Percentiles rank a stretch among this genome's conserved stretches.
Conservation (phyloP, 371 early-diverging fungal genomes). For the Mortierella sp. region DNA sequence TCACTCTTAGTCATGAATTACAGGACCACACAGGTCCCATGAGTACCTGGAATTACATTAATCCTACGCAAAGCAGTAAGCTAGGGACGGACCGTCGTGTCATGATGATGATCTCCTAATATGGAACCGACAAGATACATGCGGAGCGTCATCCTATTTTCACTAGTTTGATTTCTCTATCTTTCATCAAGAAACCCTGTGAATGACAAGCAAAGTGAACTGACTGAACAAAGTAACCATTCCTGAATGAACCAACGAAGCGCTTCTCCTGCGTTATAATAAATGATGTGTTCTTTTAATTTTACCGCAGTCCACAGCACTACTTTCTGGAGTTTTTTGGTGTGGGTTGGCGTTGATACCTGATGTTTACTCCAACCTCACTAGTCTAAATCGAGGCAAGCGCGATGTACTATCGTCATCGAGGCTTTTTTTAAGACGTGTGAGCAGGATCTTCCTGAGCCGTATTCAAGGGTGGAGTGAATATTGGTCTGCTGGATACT, state of each 20-base stretch:
- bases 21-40: background rate
- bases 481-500: too few relatives aligned
- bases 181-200: background rate
- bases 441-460: constrained; percentile 3
- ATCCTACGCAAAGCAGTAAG: background rate
- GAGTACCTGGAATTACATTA: background rate
- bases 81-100: background rate
- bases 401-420: background rate
- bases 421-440: background rate
- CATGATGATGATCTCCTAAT: background rate
- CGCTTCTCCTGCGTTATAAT: too few relatives aligned
- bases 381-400: constrained; percentile 1
- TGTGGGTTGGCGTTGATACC: constrained; percentile 1
- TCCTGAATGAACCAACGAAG: too few relatives aligned
- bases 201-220: background rate
- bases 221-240: background rate
- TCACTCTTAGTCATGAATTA: background rate
- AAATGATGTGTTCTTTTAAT: background rate
- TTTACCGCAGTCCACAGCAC: background rate
- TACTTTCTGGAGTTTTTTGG: background rate
- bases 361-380: background rate
- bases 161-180: background rate
- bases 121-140: too few relatives aligned
- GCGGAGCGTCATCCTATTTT: background rate
- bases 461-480: too few relatives aligned